phyloP scores from a whole-genome alignment of 2,329 filamentous ascomycete species.

The Talaromyces sp. region DNA sequence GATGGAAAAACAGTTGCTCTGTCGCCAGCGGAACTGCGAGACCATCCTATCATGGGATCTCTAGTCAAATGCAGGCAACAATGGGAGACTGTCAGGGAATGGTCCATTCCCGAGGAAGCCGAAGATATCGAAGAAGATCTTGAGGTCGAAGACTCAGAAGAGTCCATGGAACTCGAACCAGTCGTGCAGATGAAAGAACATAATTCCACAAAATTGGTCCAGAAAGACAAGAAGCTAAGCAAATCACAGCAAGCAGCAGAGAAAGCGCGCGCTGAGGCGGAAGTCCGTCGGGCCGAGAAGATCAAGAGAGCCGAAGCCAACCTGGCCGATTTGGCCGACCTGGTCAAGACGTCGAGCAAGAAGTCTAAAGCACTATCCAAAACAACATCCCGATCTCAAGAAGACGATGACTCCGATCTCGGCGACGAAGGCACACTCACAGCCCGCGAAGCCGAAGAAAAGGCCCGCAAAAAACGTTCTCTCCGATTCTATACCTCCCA shows the following conservation, averaged over 20 bases:
- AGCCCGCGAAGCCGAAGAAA: constrained; percentile 74
- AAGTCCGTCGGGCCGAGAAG: constrained; percentile 52
- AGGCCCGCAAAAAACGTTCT: constrained; percentile 83
- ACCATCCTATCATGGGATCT: constrained; percentile 87
- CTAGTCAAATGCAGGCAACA: constrained; percentile 73
- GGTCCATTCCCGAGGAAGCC: constrained; percentile 52
- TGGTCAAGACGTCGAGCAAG: constrained; percentile 49
- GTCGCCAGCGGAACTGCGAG: constrained; percentile 73
- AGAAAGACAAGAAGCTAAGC: constrained; percentile 42
- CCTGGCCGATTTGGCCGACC: constrained; percentile 65
- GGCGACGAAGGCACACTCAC: constrained; percentile 83
- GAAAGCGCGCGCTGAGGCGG: constrained; percentile 53
- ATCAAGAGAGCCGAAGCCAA: constrained; percentile 62
- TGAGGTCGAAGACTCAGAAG: constrained; percentile 25
- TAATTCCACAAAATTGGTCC: constrained; percentile 26
- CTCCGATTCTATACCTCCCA: constrained; percentile 98
- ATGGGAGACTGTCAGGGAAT: constrained; percentile 69
- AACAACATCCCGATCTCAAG: constrained; percentile 29
- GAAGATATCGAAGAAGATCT: constrained; percentile 22
- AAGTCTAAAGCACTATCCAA: constrained; percentile 42
- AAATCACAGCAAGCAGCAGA: constrained; percentile 51
- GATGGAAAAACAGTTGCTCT: constrained; percentile 57
- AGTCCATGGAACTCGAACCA: constrained; percentile 21
- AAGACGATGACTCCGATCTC: constrained; percentile 74
- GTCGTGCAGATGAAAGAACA: constrained; percentile 24